Conservation (phyloP, 2,329 filamentous ascomycete species). For the Hypoxylon rubiginosum region DNA sequence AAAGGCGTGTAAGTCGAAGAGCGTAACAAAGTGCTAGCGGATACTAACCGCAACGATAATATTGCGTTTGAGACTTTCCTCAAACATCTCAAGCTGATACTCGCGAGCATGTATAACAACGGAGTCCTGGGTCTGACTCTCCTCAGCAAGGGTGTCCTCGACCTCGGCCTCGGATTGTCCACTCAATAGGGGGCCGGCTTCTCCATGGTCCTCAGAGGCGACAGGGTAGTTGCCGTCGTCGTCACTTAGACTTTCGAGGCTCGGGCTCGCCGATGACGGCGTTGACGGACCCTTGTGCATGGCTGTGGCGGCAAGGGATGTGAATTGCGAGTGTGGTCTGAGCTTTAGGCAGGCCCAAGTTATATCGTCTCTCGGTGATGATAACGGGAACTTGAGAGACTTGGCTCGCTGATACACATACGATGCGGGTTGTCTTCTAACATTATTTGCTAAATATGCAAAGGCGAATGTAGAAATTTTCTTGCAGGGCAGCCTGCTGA, state of each 20-base stretch:
- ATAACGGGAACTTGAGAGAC: not conserved
- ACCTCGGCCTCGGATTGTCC: conserved; percentile 2
- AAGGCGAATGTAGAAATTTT: not conserved
- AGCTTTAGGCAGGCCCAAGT: not conserved
- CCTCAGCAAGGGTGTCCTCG: conserved; percentile 7
- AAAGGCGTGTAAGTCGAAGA: conserved; percentile 10
- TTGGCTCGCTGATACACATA: not conserved
- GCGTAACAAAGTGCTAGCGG: not conserved
- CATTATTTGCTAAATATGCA: not conserved
- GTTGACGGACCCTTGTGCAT: not conserved
- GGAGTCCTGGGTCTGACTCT: conserved; percentile 38
- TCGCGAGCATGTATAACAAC: conserved; percentile 63
- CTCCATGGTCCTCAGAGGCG: conserved; percentile 8
- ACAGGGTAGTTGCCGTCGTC: conserved; percentile 9
- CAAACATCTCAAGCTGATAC: conserved; percentile 83
- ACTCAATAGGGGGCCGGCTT: not conserved
- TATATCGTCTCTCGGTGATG: conserved; percentile 3
- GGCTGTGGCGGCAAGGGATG: not conserved
- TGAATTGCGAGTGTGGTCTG: not conserved
- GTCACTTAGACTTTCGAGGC: conserved; percentile 17
- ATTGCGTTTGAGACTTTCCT: conserved; percentile 76
- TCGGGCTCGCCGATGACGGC: conserved; percentile 20
- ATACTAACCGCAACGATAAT: conserved; percentile 76
- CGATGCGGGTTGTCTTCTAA: not conserved
- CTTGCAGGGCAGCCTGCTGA: not conserved